Percentiles rank a stretch among this genome's conserved stretches.
phyloP scores from a whole-genome alignment of 306 rosid species.

The Leucaena leucocephala region DNA sequence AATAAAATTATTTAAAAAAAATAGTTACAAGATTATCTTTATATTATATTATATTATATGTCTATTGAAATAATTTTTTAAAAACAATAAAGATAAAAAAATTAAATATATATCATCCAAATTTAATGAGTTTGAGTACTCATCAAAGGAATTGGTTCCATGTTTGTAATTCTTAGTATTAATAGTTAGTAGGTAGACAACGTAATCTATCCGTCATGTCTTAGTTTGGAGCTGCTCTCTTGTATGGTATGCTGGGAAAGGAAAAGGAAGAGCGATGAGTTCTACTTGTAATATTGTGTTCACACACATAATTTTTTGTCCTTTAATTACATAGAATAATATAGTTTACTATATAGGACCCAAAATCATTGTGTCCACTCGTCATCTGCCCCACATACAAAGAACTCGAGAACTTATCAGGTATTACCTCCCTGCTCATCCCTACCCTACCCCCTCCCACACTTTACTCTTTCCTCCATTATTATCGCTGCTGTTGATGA shows the following conservation, averaged over 20 bases:
- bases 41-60: too few species aligned
- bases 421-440: not conserved
- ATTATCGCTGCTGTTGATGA: not conserved
- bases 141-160: too few species aligned
- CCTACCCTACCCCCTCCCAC: not conserved
- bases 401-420: not conserved
- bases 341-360: not conserved
- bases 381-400: not conserved
- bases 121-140: too few species aligned
- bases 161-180: not conserved
- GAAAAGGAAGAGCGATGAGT: not conserved
- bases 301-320: not conserved
- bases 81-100: too few species aligned
- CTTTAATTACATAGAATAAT: not conserved
- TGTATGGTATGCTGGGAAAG: not conserved
- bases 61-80: too few species aligned
- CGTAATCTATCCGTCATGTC: not conserved
- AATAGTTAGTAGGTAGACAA: not conserved
- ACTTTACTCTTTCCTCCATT: not conserved
- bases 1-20: too few species aligned
- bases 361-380: not conserved
- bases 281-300: not conserved
- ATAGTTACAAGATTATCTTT: too few species aligned
- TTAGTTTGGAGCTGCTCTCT: not conserved
- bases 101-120: too few species aligned